Conservation (phyloP, 257 asterid genomes). For the Solanum paucissectum region DNA sequence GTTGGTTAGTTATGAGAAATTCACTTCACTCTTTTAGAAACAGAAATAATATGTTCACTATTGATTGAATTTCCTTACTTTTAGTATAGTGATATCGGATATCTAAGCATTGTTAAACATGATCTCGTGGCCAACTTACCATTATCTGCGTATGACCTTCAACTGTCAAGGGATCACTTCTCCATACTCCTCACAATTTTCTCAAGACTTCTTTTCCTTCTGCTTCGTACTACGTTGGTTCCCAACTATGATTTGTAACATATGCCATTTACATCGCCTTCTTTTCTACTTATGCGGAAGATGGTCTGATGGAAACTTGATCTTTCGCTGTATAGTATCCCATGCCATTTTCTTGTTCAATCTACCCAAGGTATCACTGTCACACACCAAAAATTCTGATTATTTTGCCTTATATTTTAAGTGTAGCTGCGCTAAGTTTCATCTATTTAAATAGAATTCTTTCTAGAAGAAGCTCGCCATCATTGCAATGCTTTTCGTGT, state of each 20-base stretch:
- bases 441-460: not conserved
- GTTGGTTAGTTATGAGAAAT: not conserved
- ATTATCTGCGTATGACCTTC: not conserved
- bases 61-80: not conserved
- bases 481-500: not conserved
- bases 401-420: not conserved
- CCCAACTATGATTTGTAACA: not conserved
- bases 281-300: not conserved
- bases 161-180: not conserved
- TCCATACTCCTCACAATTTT: not conserved
- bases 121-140: not conserved
- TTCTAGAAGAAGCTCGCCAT: not conserved
- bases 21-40: not conserved
- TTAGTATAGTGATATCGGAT: not conserved
- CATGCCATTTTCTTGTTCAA: not conserved
- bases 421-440: not conserved
- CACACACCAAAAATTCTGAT: not conserved
- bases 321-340: not conserved
- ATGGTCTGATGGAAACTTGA: not conserved
- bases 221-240: not conserved
- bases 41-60: not conserved
- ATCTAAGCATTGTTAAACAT: not conserved
- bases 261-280: not conserved
- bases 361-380: not conserved
- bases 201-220: not conserved